Evolutionary conservation across 108 stramenopile species (phyloP).

Genomic region (Aureococcus anophagefferens): DNA sequence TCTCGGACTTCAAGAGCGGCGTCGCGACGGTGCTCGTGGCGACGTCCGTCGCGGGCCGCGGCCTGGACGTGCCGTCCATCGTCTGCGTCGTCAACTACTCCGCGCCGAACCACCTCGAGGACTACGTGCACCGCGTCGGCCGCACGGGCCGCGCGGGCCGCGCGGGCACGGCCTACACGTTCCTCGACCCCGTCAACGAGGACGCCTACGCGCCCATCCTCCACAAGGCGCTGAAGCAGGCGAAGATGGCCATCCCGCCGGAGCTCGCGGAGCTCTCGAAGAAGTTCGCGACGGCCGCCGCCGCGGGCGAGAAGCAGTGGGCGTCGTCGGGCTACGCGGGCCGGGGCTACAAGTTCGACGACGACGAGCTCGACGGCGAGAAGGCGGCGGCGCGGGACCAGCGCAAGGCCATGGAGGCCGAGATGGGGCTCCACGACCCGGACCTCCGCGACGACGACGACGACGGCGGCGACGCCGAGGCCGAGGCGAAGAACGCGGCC

Average conservation of each 20-base stretch:
- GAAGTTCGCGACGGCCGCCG: constrained; percentile 78
- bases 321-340: constrained; percentile 39
- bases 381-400: constrained; percentile 21
- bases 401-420: background rate
- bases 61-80: constrained; percentile 80
- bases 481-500: background rate
- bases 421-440: background rate
- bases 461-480: background rate
- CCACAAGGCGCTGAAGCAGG: constrained; percentile 75
- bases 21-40: constrained; percentile 84
- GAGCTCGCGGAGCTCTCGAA: constrained; percentile 76
- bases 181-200: constrained; percentile 81
- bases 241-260: constrained; percentile 69
- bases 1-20: constrained; percentile 86
- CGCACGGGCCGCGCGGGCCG: constrained; percentile 90
- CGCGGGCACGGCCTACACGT: constrained; percentile 87
- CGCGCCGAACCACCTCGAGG: constrained; percentile 94
- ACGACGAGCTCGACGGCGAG: constrained; percentile 39
- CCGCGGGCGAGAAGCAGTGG: constrained; percentile 41
- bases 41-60: constrained; percentile 84
- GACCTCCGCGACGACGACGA: background rate
- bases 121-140: constrained; percentile 95
- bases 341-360: constrained; percentile 48
- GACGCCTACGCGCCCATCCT: constrained; percentile 88
- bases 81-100: constrained; percentile 86